Evolutionary conservation across 148 eudicot genomes (phyloP).

Genomic region (Salicornia ramosissima): DNA sequence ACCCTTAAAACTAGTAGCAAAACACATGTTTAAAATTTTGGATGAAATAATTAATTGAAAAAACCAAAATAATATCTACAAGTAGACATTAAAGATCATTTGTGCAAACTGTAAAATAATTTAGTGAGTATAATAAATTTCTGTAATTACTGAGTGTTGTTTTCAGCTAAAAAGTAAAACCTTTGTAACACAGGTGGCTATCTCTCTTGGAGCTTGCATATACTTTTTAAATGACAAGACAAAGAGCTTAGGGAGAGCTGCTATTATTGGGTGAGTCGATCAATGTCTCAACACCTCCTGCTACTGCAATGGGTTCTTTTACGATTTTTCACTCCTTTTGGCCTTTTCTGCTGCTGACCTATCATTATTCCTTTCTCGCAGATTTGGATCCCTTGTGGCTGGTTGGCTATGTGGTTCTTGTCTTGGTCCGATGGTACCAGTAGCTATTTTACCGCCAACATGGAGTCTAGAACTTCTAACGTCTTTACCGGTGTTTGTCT

Average conservation of each 20-base stretch:
- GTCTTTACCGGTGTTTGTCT: slow-evolving; percentile 58
- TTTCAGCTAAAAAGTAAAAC: background rate
- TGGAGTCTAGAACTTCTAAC: slow-evolving; percentile 91
- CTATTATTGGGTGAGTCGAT: slow-evolving; percentile 63
- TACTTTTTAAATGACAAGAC: slow-evolving; percentile 91
- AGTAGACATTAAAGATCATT: background rate
- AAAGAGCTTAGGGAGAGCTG: slow-evolving; percentile 74
- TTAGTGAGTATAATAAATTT: background rate
- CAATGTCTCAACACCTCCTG: background rate
- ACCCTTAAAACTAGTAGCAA: too few species aligned
- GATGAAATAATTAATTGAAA: too few species aligned
- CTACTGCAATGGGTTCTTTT: background rate
- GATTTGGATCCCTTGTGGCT: slow-evolving; percentile 80
- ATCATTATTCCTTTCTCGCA: slow-evolving; percentile 20
- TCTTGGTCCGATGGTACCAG: slow-evolving; percentile 67
- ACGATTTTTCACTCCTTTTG: background rate
- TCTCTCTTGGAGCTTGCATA: slow-evolving; percentile 78
- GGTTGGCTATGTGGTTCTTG: slow-evolving; percentile 87
- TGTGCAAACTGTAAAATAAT: background rate
- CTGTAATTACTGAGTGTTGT: background rate
- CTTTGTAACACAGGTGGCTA: slow-evolving; percentile 57
- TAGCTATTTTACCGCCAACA: slow-evolving; percentile 55
- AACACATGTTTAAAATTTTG: too few species aligned
- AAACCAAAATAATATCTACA: background rate
- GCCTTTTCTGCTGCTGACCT: background rate